Conservation (phyloP, 805 yeast genomes). For the Torulaspora indica region DNA sequence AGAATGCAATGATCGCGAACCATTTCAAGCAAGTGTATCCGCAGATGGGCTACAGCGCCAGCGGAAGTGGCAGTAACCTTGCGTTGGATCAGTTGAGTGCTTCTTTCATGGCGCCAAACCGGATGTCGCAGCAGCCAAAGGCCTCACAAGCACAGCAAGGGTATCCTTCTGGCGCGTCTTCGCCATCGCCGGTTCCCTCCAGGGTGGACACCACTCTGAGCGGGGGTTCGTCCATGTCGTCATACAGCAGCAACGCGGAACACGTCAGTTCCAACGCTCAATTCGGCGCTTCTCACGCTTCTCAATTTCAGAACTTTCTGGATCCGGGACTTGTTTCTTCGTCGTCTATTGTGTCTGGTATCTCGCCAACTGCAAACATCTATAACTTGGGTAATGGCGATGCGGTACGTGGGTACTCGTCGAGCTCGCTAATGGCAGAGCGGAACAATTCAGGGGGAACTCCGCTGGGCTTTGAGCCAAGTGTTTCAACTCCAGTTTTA, state of each 20-base stretch:
- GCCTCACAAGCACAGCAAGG: constrained; percentile 11
- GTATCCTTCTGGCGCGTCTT: constrained; percentile 13
- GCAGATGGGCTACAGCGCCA: constrained; percentile 19
- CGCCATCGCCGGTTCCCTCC: constrained; percentile 21
- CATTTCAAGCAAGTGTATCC: constrained; percentile 28
- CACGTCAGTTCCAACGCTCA: constrained; percentile 15
- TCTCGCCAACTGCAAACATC: constrained; percentile 9
- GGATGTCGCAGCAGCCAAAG: constrained; percentile 8
- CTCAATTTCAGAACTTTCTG: constrained; percentile 12
- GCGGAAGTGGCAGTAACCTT: constrained; percentile 10
- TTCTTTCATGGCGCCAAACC: constrained; percentile 8
- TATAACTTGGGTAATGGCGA: constrained; percentile 7
- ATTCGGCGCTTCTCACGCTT: constrained; percentile 3
- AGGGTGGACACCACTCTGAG: constrained; percentile 20
- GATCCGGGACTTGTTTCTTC: constrained; percentile 8
- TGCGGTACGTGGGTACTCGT: constrained; percentile 3
- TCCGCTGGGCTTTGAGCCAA: constrained; percentile 9
- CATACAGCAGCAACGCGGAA: constrained; percentile 16
- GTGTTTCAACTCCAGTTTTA: constrained; percentile 1
- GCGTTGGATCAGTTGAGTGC: constrained; percentile 11
- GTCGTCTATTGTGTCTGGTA: constrained; percentile 6
- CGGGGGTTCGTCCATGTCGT: constrained; percentile 18
- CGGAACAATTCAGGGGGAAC: constrained; percentile 4
- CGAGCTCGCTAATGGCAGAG: constrained; percentile 6
- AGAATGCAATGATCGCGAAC: constrained; percentile 15